Percentiles rank a stretch among this genome's conserved stretches.
These are phyloP conservation scores for Gnaphalium uliginosum DNA, from an alignment of 129 eudicot genomes.

Conservation along the genomic window DNA sequence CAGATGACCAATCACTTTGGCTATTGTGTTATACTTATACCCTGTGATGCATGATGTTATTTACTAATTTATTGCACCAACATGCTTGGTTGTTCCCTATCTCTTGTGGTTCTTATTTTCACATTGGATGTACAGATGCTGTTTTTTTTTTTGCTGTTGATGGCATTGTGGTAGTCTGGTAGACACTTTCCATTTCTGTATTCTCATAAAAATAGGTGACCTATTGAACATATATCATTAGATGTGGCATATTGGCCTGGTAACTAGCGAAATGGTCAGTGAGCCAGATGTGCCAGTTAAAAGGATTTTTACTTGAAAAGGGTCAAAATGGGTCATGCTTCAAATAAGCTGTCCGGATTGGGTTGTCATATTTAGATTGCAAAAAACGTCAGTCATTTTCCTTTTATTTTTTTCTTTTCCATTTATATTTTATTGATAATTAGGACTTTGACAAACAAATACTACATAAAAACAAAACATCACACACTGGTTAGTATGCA, in stretches of 20 bases:
- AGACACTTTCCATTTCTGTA: background rate
- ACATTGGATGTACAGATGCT: background rate
- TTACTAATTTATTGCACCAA: background rate
- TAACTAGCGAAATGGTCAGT: background rate
- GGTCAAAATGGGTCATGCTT: background rate
- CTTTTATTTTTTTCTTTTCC: background rate
- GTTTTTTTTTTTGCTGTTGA: background rate
- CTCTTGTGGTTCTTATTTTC: background rate
- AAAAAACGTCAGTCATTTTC: background rate
- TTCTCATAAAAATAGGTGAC: slow-evolving; percentile 4
- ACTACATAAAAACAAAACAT: slow-evolving; percentile 1
- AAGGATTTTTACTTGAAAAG: background rate
- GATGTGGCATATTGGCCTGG: background rate
- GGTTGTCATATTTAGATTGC: background rate
- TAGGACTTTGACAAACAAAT: slow-evolving; percentile 11
- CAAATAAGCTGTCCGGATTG: background rate
- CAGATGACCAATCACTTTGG: background rate
- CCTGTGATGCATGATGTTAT: background rate
- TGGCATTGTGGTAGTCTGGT: background rate
- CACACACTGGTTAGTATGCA: slow-evolving; percentile 2
- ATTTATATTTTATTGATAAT: background rate
- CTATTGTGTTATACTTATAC: background rate
- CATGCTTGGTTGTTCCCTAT: slow-evolving; percentile 1
- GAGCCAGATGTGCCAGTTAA: background rate
- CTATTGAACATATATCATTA: background rate